These are phyloP conservation scores for Nemania abortiva DNA, from an alignment of 2,329 filamentous ascomycete genomes.

Conservation along the genomic window DNA sequence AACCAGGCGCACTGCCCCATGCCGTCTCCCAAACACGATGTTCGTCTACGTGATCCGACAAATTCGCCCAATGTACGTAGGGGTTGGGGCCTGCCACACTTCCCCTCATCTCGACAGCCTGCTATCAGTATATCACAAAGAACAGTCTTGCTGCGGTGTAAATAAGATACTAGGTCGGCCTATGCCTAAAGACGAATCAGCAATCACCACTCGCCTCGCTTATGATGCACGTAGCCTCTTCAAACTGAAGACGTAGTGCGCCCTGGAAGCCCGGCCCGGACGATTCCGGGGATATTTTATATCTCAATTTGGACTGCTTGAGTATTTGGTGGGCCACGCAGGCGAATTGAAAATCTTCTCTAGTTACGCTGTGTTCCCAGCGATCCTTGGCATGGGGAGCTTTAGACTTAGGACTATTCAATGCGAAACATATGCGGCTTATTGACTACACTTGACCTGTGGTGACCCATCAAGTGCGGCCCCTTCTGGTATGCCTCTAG, in stretches of 20 bases:
- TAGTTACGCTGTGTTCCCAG: not conserved
- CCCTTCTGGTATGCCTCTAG: slow-evolving; percentile 4
- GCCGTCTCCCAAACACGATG: not conserved
- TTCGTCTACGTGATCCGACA: not conserved
- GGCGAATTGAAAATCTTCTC: not conserved
- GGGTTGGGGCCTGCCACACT: not conserved
- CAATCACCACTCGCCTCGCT: slow-evolving; percentile 12
- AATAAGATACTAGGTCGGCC: not conserved
- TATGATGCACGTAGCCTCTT: slow-evolving; percentile 27
- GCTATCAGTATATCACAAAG: not conserved
- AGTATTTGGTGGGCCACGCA: not conserved
- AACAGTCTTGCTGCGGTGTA: slow-evolving; percentile 5
- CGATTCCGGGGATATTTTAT: not conserved
- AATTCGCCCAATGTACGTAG: not conserved
- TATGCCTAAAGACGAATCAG: slow-evolving; percentile 9
- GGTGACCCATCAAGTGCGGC: not conserved
- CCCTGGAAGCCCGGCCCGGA: not conserved
- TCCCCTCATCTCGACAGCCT: not conserved
- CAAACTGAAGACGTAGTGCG: slow-evolving; percentile 1
- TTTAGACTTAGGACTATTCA: not conserved
- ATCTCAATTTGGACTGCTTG: not conserved
- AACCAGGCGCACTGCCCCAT: not conserved
- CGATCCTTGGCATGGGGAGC: not conserved
- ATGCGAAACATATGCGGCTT: not conserved
- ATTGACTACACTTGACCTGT: slow-evolving; percentile 10